phyloP scores from a whole-genome alignment of 2,329 filamentous ascomycete species.

The Dactylellina drechsleri region DNA sequence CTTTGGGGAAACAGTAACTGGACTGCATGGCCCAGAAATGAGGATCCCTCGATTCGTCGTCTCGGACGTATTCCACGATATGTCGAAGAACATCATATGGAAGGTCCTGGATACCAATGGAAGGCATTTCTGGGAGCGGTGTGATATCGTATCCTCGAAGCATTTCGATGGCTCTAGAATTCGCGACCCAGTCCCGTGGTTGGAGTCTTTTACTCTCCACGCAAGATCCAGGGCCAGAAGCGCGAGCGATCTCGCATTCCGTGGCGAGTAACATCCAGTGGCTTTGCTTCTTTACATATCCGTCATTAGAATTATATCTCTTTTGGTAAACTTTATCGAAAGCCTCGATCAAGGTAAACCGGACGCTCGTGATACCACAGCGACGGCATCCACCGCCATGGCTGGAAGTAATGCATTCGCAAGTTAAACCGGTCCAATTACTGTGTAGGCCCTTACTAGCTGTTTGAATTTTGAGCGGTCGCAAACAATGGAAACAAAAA shows the following conservation, averaged over 20 bases:
- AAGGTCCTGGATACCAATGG: slow-evolving; percentile 33
- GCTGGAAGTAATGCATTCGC: slow-evolving; percentile 35
- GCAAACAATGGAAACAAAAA: slow-evolving; percentile 46
- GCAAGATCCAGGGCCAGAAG: slow-evolving; percentile 17
- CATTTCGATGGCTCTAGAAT: slow-evolving; percentile 20
- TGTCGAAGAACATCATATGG: slow-evolving; percentile 34
- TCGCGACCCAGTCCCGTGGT: slow-evolving; percentile 10
- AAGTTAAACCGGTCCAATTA: slow-evolving; percentile 40
- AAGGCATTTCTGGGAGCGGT: slow-evolving; percentile 12
- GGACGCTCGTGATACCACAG: slow-evolving; percentile 45
- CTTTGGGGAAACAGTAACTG: slow-evolving; percentile 49
- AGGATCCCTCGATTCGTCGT: slow-evolving; percentile 35
- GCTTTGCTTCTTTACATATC: slow-evolving; percentile 36
- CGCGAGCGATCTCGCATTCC: slow-evolving; percentile 39
- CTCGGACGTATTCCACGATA: slow-evolving; percentile 40
- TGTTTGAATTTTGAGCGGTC: slow-evolving; percentile 35
- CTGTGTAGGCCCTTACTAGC: slow-evolving; percentile 42
- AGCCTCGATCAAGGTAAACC: slow-evolving; percentile 31
- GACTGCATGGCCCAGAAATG: slow-evolving; percentile 53
- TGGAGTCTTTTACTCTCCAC: slow-evolving; percentile 30
- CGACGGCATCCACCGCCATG: slow-evolving; percentile 39
- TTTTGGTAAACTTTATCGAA: slow-evolving; percentile 43
- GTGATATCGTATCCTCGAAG: slow-evolving; percentile 40
- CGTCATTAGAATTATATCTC: slow-evolving; percentile 18
- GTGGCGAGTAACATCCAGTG: slow-evolving; percentile 46